Percentiles rank a stretch among this genome's conserved stretches.
Evolutionary conservation across 140 eudicot genomes (phyloP).

Genomic region (Erigeron philadelphicus): DNA sequence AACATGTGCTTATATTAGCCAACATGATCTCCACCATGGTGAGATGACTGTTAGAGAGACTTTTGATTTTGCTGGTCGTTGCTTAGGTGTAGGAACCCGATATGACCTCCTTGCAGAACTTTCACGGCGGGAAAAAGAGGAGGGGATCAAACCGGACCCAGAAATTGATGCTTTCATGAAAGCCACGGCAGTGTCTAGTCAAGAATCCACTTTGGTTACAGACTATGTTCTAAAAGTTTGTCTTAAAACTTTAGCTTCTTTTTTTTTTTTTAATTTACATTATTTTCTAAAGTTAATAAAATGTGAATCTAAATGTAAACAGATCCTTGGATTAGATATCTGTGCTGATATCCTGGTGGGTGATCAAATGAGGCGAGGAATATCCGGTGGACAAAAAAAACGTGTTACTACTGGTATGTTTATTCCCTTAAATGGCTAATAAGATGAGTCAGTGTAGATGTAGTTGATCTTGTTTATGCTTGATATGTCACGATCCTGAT

Average conservation of each 20-base stretch:
- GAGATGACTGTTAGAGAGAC: constrained; percentile 86
- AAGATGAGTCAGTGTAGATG: background rate
- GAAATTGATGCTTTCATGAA: constrained; percentile 74
- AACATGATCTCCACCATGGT: constrained; percentile 67
- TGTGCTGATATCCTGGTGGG: constrained; percentile 74
- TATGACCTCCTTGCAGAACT: constrained; percentile 59
- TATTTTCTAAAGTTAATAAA: background rate
- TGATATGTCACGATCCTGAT: background rate
- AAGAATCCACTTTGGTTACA: constrained; percentile 62
- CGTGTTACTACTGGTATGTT: constrained; percentile 65
- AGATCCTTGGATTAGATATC: constrained; percentile 77
- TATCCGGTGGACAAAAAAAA: constrained; percentile 78
- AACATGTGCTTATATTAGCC: constrained; percentile 67
- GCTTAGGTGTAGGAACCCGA: constrained; percentile 65
- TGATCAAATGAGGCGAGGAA: constrained; percentile 67
- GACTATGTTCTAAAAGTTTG: constrained; percentile 66
- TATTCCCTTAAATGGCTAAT: background rate
- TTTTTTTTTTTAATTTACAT: background rate
- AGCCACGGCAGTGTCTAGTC: constrained; percentile 65
- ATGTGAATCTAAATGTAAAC: constrained; percentile 4
- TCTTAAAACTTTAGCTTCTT: background rate
- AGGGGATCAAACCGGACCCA: constrained; percentile 69
- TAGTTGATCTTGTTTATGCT: background rate
- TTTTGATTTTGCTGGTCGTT: constrained; percentile 58
- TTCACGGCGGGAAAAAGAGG: constrained; percentile 52